Evolutionary conservation across 2,329 filamentous ascomycete genomes (phyloP).

Genomic region (Thelonectria rubi): DNA sequence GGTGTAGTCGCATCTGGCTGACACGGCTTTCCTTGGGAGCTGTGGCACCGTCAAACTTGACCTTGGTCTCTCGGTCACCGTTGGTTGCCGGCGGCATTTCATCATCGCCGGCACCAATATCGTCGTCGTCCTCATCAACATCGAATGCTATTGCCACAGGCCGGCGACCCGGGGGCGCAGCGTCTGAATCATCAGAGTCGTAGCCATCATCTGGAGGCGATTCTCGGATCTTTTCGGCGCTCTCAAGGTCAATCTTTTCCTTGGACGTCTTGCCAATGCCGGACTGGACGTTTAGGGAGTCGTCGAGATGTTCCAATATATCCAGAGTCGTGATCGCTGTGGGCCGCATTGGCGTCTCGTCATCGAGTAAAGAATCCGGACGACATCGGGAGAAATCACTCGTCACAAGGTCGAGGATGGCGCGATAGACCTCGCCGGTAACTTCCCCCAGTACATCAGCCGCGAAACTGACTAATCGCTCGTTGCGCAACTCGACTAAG

Average conservation of each 20-base stretch:
- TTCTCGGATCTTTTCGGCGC: constrained; percentile 59
- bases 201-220: constrained; percentile 47
- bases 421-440: constrained; percentile 81
- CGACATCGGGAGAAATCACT: constrained; percentile 74
- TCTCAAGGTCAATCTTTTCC: constrained; percentile 56
- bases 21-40: constrained; percentile 57
- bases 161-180: constrained; percentile 36
- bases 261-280: constrained; percentile 66
- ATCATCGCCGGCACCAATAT: constrained; percentile 45
- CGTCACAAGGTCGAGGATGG: constrained; percentile 76
- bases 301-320: constrained; percentile 63
- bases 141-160: constrained; percentile 27
- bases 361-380: constrained; percentile 57
- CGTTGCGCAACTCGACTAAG: constrained; percentile 81
- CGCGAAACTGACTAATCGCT: constrained; percentile 77
- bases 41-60: constrained; percentile 61
- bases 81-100: constrained; percentile 39
- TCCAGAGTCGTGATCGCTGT: constrained; percentile 62
- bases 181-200: constrained; percentile 49
- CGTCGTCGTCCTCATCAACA: constrained; percentile 47
- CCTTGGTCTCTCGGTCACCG: constrained; percentile 52
- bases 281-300: constrained; percentile 60
- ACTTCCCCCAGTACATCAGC: constrained; percentile 74
- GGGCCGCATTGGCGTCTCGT: constrained; percentile 44
- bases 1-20: constrained; percentile 74